These are phyloP conservation scores for Talaromyces liani DNA, from an alignment of 495 filamentous ascomycete genomes.

Conservation along the genomic window DNA sequence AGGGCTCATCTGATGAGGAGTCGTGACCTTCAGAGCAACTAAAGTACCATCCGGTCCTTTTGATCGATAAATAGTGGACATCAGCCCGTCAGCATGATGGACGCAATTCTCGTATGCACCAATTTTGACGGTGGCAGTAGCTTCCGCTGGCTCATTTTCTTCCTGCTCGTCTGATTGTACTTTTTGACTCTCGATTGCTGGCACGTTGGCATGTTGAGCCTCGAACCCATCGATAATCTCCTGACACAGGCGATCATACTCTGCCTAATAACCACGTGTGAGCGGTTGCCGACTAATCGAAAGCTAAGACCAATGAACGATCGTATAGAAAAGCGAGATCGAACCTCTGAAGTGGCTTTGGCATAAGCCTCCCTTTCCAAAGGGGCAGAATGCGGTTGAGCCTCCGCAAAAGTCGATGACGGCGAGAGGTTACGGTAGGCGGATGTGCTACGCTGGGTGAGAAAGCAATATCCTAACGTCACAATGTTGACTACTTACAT, in stretches of 20 bases:
- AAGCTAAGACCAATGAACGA: not conserved
- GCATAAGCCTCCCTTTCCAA: slow-evolving; percentile 34
- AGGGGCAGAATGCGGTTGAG: slow-evolving; percentile 32
- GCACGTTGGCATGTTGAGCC: slow-evolving; percentile 13
- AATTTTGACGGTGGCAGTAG: slow-evolving; percentile 39
- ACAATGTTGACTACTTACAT: not conserved
- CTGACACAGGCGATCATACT: slow-evolving; percentile 39
- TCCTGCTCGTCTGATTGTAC: not conserved
- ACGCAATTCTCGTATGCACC: slow-evolving; percentile 65
- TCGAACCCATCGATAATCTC: slow-evolving; percentile 33
- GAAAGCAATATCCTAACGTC: not conserved
- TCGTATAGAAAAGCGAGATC: slow-evolving; percentile 4
- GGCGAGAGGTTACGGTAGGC: slow-evolving; percentile 34
- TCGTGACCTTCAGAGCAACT: slow-evolving; percentile 83
- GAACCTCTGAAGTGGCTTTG: slow-evolving; percentile 33
- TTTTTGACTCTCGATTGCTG: slow-evolving; percentile 13
- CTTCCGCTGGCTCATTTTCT: not conserved
- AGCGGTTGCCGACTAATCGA: not conserved
- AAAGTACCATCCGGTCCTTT: slow-evolving; percentile 23
- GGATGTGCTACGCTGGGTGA: slow-evolving; percentile 31
- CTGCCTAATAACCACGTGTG: slow-evolving; percentile 24
- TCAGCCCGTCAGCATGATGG: slow-evolving; percentile 66
- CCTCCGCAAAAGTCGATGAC: slow-evolving; percentile 30
- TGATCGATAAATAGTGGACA: slow-evolving; percentile 74
- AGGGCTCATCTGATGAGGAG: slow-evolving; percentile 58